These are phyloP conservation scores for Zopfochytrium polystomum DNA, from an alignment of 371 early-diverging fungal species.

Conservation along the genomic window DNA sequence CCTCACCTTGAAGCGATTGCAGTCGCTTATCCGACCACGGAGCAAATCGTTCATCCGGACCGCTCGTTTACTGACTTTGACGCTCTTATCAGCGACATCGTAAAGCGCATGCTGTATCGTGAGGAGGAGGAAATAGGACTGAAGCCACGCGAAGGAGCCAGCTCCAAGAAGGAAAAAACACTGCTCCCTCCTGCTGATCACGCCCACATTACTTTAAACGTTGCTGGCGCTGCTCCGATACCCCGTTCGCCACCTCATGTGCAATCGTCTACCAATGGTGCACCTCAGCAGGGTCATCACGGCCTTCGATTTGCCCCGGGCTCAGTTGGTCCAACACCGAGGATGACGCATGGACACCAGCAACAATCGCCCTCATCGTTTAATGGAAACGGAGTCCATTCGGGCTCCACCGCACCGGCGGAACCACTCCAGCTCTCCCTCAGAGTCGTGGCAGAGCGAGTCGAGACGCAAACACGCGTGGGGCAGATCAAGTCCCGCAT, in stretches of 20 bases:
- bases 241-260: too few species aligned
- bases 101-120: constrained; percentile 20
- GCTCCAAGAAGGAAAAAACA: not conserved
- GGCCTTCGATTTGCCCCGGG: too few species aligned
- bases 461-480: constrained; percentile 6
- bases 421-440: constrained; percentile 4
- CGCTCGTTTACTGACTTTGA: constrained; percentile 14
- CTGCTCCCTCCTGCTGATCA: constrained; percentile 1
- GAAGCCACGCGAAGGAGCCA: constrained; percentile 8
- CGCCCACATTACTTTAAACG: constrained; percentile 20
- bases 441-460: constrained; percentile 8
- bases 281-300: too few species aligned
- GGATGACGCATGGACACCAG: too few species aligned
- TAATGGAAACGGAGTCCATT: too few species aligned
- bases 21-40: constrained; percentile 1
- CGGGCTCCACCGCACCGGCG: not conserved
- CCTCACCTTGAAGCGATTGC: too few species aligned
- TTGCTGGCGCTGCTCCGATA: constrained; percentile 18
- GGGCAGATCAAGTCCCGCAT: constrained; percentile 12
- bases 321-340: too few species aligned
- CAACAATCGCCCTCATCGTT: too few species aligned
- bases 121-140: not conserved
- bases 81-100: constrained; percentile 16
- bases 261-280: too few species aligned
- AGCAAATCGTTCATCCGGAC: constrained; percentile 13